phyloP scores from a whole-genome alignment of 1,139 yeast genomes.

The Suhomyces terraborum region DNA sequence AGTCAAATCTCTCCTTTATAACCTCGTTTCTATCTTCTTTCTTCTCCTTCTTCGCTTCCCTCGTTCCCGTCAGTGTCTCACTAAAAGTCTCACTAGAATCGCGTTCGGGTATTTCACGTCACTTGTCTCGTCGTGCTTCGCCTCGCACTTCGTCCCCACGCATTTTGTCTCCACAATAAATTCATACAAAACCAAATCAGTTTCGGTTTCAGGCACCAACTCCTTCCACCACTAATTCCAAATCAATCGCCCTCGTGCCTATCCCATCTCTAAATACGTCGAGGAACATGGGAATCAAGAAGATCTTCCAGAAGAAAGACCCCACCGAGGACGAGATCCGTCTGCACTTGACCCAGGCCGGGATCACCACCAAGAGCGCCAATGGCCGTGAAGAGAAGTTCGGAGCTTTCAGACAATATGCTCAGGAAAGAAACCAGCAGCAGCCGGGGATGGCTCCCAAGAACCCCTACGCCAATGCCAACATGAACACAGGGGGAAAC shows the following conservation, averaged over 20 bases:
- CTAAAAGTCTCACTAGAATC: too few relatives aligned
- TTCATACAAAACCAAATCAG: conserved; percentile 1
- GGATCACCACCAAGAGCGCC: conserved; percentile 49
- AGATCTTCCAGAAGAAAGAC: conserved; percentile 62
- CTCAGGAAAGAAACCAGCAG: conserved; percentile 47
- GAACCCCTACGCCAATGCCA: conserved; percentile 44
- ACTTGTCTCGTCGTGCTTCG: conserved; percentile 2
- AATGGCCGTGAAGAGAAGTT: conserved; percentile 54
- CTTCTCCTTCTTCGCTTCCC: neutral
- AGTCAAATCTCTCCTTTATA: too few relatives aligned
- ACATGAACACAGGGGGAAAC: conserved; percentile 9
- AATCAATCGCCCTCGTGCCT: too few relatives aligned
- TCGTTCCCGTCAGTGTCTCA: too few relatives aligned
- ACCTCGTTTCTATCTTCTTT: neutral
- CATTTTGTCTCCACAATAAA: neutral
- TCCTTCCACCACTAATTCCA: too few relatives aligned
- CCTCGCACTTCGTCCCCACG: too few relatives aligned
- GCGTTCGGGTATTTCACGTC: conserved; percentile 1
- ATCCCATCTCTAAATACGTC: too few relatives aligned
- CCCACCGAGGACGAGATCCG: conserved; percentile 59
- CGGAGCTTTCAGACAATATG: conserved; percentile 65
- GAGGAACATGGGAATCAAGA: conserved; percentile 54
- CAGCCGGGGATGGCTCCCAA: conserved; percentile 51
- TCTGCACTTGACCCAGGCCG: conserved; percentile 52
- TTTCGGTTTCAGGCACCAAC: neutral